Percentiles rank a stretch among this genome's conserved stretches.
phyloP scores from a whole-genome alignment of 768 basidiomycete species.

The Zangia roseola region DNA sequence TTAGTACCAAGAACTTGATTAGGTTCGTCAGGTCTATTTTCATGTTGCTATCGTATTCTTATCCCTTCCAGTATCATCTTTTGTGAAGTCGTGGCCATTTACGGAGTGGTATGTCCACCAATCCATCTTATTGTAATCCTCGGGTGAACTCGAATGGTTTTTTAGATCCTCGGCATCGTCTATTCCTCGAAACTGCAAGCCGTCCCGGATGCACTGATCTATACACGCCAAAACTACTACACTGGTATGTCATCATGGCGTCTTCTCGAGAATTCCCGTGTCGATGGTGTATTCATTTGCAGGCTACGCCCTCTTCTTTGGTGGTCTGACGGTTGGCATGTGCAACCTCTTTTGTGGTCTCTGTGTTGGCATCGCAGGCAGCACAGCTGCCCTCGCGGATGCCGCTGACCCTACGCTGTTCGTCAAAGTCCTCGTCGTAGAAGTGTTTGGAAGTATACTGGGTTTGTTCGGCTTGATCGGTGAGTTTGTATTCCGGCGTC shows the following conservation, averaged over 20 bases:
- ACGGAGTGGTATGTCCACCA: conserved; percentile 73
- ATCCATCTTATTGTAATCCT: background rate
- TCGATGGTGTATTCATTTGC: background rate
- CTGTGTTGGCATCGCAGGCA: conserved; percentile 92
- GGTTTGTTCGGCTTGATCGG: conserved; percentile 93
- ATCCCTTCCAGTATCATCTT: conserved; percentile 79
- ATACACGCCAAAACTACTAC: conserved; percentile 88
- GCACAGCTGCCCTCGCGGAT: conserved; percentile 92
- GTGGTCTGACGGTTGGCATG: conserved; percentile 88
- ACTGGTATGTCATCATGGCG: conserved; percentile 54
- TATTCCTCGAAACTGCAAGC: conserved; percentile 78
- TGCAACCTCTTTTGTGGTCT: conserved; percentile 96
- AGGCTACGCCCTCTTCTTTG: conserved; percentile 97
- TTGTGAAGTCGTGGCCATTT: conserved; percentile 99
- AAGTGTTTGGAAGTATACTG: conserved; percentile 89
- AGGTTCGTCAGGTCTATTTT: conserved; percentile 50
- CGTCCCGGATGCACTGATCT: conserved; percentile 65
- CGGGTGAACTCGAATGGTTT: background rate
- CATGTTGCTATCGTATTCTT: background rate
- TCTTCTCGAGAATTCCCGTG: background rate
- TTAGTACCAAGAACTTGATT: conserved; percentile 96
- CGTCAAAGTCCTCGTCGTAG: conserved; percentile 95
- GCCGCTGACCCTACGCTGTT: conserved; percentile 94
- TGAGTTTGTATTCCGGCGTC: conserved; percentile 39
- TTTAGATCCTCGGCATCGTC: conserved; percentile 91